Base-by-base conservation (phyloP, 1,284 basidiomycete genomes). In the Veloboletus limbatus region DNA sequence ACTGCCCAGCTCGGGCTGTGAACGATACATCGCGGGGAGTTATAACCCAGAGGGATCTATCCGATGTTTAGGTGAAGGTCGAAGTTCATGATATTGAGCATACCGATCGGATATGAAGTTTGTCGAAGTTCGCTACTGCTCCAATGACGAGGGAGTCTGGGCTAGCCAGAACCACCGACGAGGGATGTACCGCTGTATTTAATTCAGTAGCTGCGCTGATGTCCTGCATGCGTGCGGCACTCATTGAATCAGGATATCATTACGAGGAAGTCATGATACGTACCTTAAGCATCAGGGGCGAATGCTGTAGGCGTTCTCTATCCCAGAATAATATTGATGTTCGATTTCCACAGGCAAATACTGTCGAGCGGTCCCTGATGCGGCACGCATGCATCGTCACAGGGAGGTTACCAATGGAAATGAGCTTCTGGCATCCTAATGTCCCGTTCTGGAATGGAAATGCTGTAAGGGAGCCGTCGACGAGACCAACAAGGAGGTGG, bases 101-200 rank as follows among this genome's bases (percentile, higher is more conserved):
- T 60, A 92, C 86, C 25, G 88, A 79, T 51, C 84, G 80, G 30
- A 94, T 83, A 54, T 93, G 88, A 62, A 92, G 76, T 68, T 89
- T 90, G 57, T 89, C 84, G 9, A 92, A 69, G 46, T 84, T 79
- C n/a, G 72, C 71, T 13, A 92, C 72, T 14, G 70, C 72, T 9
- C 86, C 86, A 34, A 94, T 77, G 37, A 78, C 65, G 8, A 94
- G 64, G 1, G 78, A 73, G 4, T 73, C 72, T 0, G 72, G 57
- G 2, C 79, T 77, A 2, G 81, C 80, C 16, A 91, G 62, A 10
- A 87, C 61, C 7, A 91, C 60, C 3, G 79, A 80, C 3, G 75
- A 71, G 8, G 69, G 68, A 59, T 81, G 80, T 4, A 59, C 54
- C 6, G 59, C 41, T 1, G 77, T 71, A 45, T 79, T 75, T 8